A percentile compares a stretch with the other conserved stretches of the same genome.
Conservation (phyloP, 2,329 filamentous ascomycete species). For the Ascochyta viciae-villosae region DNA sequence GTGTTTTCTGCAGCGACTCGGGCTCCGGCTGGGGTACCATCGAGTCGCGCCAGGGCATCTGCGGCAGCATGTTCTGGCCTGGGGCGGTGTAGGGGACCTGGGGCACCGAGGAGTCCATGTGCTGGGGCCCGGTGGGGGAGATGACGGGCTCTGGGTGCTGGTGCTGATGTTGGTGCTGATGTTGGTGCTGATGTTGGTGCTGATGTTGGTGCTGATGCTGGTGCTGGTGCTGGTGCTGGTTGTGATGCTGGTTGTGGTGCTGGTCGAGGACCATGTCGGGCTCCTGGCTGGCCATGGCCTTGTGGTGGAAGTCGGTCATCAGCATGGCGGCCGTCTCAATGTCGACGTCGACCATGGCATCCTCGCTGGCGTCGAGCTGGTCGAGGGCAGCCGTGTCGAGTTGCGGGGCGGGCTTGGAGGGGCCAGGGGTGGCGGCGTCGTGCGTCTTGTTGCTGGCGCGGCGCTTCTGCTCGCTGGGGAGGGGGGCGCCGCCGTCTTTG, state of each 20-base stretch:
- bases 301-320: conserved; percentile 97
- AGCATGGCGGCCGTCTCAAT: conserved; percentile 98
- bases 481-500: conserved; percentile 92
- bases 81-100: conserved; percentile 72
- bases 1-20: conserved; percentile 74
- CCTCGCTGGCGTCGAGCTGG: conserved; percentile 89
- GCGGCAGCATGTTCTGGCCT: conserved; percentile 80
- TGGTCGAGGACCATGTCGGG: conserved; percentile 60
- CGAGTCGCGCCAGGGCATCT: conserved; percentile 91
- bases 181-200: too few relatives aligned
- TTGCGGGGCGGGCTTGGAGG: conserved; percentile 78
- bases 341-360: conserved; percentile 93
- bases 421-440: conserved; percentile 59
- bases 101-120: conserved; percentile 75
- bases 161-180: conserved; percentile 53
- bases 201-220: too few relatives aligned
- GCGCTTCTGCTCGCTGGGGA: conserved; percentile 93
- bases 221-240: too few relatives aligned
- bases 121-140: conserved; percentile 71
- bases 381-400: conserved; percentile 86
- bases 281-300: conserved; percentile 80
- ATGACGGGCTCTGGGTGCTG: conserved; percentile 70
- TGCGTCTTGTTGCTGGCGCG: conserved; percentile 74
- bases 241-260: conserved; percentile 35
- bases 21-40: conserved; percentile 79